phyloP scores from a whole-genome alignment of 2,329 filamentous ascomycete species.

The Phaeomoniella chlamydospora region DNA sequence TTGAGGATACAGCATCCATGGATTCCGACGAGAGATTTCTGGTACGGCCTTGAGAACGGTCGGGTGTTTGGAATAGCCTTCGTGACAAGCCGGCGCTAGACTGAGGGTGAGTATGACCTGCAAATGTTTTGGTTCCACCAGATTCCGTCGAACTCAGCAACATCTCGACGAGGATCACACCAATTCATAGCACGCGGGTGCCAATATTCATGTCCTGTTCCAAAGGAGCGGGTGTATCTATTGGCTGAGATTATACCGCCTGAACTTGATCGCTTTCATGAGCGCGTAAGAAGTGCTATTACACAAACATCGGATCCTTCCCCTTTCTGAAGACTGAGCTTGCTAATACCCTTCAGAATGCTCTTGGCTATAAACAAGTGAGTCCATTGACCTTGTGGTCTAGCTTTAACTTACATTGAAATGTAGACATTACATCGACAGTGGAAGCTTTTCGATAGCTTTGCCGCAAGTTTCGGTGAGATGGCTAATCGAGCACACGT shows the following conservation, averaged over 20 bases:
- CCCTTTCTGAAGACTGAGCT: background rate
- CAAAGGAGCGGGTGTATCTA: background rate
- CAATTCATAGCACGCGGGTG: background rate
- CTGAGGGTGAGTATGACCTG: background rate
- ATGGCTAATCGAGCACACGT: too few species aligned
- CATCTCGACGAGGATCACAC: background rate
- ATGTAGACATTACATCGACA: background rate
- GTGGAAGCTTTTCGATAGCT: background rate
- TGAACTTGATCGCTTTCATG: background rate
- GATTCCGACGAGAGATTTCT: background rate
- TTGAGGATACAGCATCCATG: background rate
- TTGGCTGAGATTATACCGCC: background rate
- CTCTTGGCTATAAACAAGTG: background rate
- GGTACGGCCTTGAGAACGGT: background rate
- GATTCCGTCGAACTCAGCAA: background rate
- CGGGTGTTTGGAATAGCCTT: background rate
- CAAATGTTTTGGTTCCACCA: background rate
- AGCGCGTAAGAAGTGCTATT: background rate
- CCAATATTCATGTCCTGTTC: background rate
- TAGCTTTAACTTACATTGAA: background rate
- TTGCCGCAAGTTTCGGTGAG: background rate
- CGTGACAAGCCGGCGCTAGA: background rate
- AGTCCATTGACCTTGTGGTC: too few species aligned
- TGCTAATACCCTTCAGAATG: background rate
- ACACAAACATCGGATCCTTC: background rate